phyloP scores from a whole-genome alignment of 2,329 filamentous ascomycete genomes.

The Aspergillus niger region DNA sequence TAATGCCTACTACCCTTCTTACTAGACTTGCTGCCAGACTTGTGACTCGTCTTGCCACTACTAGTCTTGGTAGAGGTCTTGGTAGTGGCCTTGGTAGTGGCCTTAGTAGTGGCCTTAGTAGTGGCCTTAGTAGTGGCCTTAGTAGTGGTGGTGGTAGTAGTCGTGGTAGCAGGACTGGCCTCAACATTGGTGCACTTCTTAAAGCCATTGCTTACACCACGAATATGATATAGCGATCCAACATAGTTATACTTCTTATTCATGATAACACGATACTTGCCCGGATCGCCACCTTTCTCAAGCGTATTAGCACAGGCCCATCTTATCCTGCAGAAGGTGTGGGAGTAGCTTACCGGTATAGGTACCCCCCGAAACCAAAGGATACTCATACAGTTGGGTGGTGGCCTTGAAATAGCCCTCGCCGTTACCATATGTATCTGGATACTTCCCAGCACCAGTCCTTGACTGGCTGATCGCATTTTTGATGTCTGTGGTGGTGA shows the following conservation, averaged over 20 bases:
- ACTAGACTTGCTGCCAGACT: too few species aligned
- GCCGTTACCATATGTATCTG: not conserved
- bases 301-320: not conserved
- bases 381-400: not conserved
- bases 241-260: not conserved
- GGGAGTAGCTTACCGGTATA: not conserved
- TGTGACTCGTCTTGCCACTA: too few species aligned
- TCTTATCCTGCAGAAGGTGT: too few species aligned
- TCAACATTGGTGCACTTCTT: too few species aligned
- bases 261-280: not conserved
- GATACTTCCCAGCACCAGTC: not conserved
- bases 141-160: too few species aligned
- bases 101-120: too few species aligned
- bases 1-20: too few species aligned
- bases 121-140: too few species aligned
- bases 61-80: too few species aligned
- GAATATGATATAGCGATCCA: not conserved
- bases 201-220: too few species aligned
- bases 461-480: not conserved
- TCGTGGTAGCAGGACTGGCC: too few species aligned
- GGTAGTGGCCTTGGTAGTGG: too few species aligned
- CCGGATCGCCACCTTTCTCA: not conserved
- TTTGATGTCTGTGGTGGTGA: not conserved
- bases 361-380: not conserved
- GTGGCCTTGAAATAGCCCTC: not conserved